Base-by-base conservation (phyloP, 1,139 yeast genomes). In the Scheffersomyces parashehatae region DNA sequence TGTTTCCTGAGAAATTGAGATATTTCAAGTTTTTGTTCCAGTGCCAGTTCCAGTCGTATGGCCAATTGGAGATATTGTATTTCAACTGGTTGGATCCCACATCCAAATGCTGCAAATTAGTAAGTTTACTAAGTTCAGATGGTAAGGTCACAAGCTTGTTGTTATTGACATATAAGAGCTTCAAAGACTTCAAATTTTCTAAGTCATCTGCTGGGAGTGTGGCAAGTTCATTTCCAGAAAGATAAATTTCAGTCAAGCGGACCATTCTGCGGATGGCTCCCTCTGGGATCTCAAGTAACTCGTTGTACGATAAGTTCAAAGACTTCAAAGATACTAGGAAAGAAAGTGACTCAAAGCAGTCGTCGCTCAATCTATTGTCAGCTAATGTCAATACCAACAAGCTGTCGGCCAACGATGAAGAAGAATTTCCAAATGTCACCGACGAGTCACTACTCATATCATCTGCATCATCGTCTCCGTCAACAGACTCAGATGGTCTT, bases 31-130 rank as follows among this genome's bases (percentile, higher is more conserved):
- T 83, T 44, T 77, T 72, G 59, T 93, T 95, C 73, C 83, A 84
- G 56, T 87, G 85, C 99, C 99, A 95, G 64, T 89, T 93, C 98
- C 98, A 93, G 62, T 93, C 99, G 60, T 89, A 91, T 6, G 95
- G 95, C 81, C 91, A 88, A 61, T 93, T 93, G 11, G 95, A 86
- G 46, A 93, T 89, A 55, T 95, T 93, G 64, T 93, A 93, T 58
- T 91, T 87, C 62, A 95, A 72, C 51, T 84, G 87, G 61, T 95
- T 95, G 3, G 96, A 88, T 3, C 98, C 96, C 13, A 89, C 95
- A 67, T 95, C 99, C 37, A 95, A 75, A 13, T 84, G 85, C 34
- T 78, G 79, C 54, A 95, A 68, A 30, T 80, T 77, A 1, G 68
- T 60, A 44, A 90, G 74, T 49, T 84, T 84, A 13, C 95, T 83